phyloP scores from a whole-genome alignment of 371 early-diverging fungal species.

The Lichtheimia ramosa region DNA sequence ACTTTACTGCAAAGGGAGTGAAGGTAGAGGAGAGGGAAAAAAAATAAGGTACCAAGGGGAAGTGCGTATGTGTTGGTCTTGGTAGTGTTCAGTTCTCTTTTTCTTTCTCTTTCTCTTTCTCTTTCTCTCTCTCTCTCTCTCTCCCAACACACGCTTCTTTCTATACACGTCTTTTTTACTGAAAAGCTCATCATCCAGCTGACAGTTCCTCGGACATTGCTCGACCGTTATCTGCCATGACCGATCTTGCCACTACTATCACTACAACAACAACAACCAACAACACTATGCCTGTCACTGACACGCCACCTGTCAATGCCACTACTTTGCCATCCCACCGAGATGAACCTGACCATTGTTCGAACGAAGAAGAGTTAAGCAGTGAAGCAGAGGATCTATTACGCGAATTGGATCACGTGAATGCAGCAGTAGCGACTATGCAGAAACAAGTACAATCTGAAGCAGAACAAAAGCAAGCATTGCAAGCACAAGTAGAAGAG shows the following conservation, averaged over 20 bases:
- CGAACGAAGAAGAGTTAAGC: too few species aligned
- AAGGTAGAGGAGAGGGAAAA: background rate
- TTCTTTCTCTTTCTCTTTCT: background rate
- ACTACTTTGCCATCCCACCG: too few species aligned
- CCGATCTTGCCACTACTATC: background rate
- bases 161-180: background rate
- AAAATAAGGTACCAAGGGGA: background rate
- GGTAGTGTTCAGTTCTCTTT: background rate
- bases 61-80: too few species aligned
- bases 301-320: too few species aligned
- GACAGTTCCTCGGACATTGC: background rate
- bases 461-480: conserved; percentile 30
- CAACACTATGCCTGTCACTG: too few species aligned
- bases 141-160: background rate
- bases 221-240: background rate
- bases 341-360: too few species aligned
- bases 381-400: conserved; percentile 17
- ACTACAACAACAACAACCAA: background rate
- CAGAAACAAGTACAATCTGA: conserved; percentile 28
- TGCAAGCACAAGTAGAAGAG: conserved; percentile 33
- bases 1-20: too few species aligned
- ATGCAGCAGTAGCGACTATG: conserved; percentile 28
- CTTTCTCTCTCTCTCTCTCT: background rate
- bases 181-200: background rate
- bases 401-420: conserved; percentile 40